These are phyloP conservation scores for Dimocarpus longan DNA, from an alignment of 345 rosid genomes.

Conservation along the genomic window DNA sequence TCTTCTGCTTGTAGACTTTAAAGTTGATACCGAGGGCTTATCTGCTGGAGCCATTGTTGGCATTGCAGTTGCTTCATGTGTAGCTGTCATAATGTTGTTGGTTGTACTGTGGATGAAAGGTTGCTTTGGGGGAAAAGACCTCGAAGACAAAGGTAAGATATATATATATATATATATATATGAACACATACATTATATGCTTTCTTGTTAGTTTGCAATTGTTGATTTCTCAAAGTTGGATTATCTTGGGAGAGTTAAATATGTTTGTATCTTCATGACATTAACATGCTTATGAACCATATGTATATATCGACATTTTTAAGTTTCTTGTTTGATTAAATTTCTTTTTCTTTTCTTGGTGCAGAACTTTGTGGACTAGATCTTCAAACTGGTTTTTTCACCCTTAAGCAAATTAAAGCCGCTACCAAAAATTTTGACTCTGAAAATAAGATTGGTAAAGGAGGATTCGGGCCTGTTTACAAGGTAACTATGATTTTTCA, in stretches of 20 bases:
- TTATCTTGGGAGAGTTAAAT: background rate
- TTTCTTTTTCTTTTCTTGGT: slow-evolving; percentile 19
- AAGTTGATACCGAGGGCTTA: too few species aligned
- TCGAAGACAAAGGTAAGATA: slow-evolving; percentile 55
- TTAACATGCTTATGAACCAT: background rate
- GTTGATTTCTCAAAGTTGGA: background rate
- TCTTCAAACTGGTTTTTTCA: slow-evolving; percentile 79
- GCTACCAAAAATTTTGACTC: slow-evolving; percentile 77
- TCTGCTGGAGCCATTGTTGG: too few species aligned
- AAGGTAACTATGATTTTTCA: slow-evolving; percentile 45
- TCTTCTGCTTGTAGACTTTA: too few species aligned
- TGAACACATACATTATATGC: background rate
- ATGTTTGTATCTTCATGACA: background rate
- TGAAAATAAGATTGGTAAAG: slow-evolving; percentile 83
- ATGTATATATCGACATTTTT: background rate
- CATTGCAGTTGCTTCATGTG: slow-evolving; percentile 41
- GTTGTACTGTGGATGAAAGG: slow-evolving; percentile 48
- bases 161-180: background rate
- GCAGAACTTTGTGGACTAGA: slow-evolving; percentile 66
- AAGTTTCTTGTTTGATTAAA: background rate
- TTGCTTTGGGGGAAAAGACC: slow-evolving; percentile 53
- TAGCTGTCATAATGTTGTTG: slow-evolving; percentile 40
- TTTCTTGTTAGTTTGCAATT: background rate
- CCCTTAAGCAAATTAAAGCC: slow-evolving; percentile 68
- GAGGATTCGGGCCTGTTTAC: slow-evolving; percentile 96